These are phyloP conservation scores for Trichomonas gallinae DNA, from an alignment of 208 protist species.

Conservation along the genomic window DNA sequence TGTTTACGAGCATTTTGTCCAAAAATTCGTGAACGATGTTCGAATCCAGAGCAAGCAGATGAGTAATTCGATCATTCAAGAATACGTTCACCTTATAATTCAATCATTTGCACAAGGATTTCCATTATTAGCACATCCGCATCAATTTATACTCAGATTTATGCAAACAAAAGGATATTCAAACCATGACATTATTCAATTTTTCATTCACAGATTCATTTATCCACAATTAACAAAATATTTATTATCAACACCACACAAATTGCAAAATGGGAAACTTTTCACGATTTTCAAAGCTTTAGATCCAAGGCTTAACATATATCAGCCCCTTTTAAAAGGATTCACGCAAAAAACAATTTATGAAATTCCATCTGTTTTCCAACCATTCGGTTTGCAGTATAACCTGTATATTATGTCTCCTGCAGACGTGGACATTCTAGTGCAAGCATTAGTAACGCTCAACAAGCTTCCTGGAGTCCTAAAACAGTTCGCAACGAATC, in stretches of 20 bases:
- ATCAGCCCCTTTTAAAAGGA: background rate
- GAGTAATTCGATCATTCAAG: background rate
- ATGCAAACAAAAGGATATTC: background rate
- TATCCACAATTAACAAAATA: background rate
- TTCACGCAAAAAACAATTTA: background rate
- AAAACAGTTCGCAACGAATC: background rate
- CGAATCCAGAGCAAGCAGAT: background rate
- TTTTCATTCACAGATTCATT: background rate
- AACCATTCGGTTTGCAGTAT: background rate
- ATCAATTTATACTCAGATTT: background rate
- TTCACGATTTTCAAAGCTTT: background rate
- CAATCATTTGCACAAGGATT: background rate
- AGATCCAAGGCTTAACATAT: background rate
- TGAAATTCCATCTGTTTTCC: background rate
- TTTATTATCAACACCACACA: background rate
- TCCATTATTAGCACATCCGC: background rate
- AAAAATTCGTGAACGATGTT: background rate
- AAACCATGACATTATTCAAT: background rate
- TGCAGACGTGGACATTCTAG: background rate
- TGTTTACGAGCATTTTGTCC: background rate
- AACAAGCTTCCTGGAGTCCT: background rate
- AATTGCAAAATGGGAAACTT: background rate
- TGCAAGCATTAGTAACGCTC: background rate
- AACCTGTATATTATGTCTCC: background rate
- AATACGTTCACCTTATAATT: background rate